Evolutionary conservation across 2,329 filamentous ascomycete species (phyloP).

Genomic region (Xylaria sp.): DNA sequence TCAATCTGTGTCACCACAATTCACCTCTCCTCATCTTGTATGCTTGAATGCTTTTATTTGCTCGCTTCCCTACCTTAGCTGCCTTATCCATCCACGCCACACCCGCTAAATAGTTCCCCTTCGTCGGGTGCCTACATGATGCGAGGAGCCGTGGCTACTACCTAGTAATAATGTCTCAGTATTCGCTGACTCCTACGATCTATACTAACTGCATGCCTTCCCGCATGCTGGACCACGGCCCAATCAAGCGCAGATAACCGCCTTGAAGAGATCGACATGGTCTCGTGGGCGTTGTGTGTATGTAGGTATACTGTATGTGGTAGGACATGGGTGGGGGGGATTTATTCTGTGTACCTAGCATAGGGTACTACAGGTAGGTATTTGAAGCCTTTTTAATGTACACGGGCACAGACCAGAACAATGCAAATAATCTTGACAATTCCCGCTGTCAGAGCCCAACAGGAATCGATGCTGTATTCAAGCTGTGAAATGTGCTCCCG

Average conservation of each 20-base stretch:
- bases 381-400: background rate
- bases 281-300: background rate
- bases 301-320: background rate
- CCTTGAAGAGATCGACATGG: conserved; percentile 2
- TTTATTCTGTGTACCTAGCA: background rate
- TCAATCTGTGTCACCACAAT: background rate
- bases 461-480: background rate
- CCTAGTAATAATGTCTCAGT: background rate
- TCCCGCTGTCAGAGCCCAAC: background rate
- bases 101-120: background rate
- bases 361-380: background rate
- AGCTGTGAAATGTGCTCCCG: background rate
- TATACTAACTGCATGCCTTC: background rate
- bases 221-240: background rate
- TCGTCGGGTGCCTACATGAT: conserved; percentile 3
- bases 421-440: background rate
- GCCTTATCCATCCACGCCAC: background rate
- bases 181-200: background rate
- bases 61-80: background rate
- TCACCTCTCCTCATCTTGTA: background rate
- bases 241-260: conserved; percentile 14
- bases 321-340: background rate
- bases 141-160: background rate
- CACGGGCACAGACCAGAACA: background rate
- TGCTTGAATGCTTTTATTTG: no score